These are phyloP conservation scores for Pseudogymnoascus sp. DNA, from an alignment of 2,329 filamentous ascomycete species.

Conservation along the genomic window DNA sequence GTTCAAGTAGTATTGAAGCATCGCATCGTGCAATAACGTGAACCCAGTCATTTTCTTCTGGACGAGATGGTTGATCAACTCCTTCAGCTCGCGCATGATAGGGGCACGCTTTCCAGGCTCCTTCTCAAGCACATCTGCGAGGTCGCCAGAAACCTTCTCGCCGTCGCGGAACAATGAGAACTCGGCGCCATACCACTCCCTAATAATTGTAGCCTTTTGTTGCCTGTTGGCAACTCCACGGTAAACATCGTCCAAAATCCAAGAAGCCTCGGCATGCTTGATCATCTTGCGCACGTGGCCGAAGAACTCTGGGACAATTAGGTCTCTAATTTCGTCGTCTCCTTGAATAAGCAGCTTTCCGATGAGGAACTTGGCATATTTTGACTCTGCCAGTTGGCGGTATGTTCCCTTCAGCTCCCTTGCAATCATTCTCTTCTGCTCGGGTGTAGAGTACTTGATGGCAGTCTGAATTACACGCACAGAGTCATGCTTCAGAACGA, in stretches of 20 bases:
- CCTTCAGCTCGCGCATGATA: conserved; percentile 76
- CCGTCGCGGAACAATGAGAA: conserved; percentile 68
- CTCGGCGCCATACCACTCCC: conserved; percentile 95
- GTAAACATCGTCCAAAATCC: conserved; percentile 97
- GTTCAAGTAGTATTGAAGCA: conserved; percentile 91
- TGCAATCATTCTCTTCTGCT: conserved; percentile 80
- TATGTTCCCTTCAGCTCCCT: conserved; percentile 79
- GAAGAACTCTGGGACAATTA: conserved; percentile 91
- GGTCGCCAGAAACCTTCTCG: conserved; percentile 46
- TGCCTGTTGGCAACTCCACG: conserved; percentile 74
- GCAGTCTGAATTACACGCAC: conserved; percentile 95
- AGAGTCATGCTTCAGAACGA: conserved; percentile 96
- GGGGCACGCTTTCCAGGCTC: conserved; percentile 78
- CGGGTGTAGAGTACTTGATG: conserved; percentile 83
- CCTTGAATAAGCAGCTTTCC: conserved; percentile 93
- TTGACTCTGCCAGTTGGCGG: conserved; percentile 78
- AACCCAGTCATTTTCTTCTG: conserved; percentile 97
- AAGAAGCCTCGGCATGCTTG: conserved; percentile 90
- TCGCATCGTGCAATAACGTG: conserved; percentile 95
- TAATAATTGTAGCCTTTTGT: conserved; percentile 75
- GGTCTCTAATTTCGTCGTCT: conserved; percentile 73
- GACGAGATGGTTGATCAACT: conserved; percentile 82
- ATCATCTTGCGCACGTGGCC: conserved; percentile 87
- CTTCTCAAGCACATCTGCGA: conserved; percentile 64
- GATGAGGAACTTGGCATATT: conserved; percentile 95